phyloP scores from a whole-genome alignment of 2,329 filamentous ascomycete genomes.

The Dactylella cylindrospora region DNA sequence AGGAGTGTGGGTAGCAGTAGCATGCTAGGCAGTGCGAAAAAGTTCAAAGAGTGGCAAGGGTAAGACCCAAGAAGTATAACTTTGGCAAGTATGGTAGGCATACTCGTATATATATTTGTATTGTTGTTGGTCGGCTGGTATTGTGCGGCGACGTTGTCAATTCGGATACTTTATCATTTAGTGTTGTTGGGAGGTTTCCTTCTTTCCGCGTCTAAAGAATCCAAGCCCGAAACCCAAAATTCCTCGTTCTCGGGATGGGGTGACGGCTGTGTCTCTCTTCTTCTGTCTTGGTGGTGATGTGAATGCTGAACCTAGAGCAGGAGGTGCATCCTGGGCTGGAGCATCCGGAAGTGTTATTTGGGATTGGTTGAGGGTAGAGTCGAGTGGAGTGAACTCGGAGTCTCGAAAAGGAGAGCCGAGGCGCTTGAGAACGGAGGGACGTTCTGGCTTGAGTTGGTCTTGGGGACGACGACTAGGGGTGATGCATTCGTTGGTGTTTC shows the following conservation, averaged over 20 bases:
- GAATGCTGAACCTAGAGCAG: constrained; percentile 40
- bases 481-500: constrained; percentile 16
- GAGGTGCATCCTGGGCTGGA: constrained; percentile 14
- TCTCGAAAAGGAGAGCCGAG: constrained; percentile 42
- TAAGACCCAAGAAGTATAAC: constrained; percentile 11
- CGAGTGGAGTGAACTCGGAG: constrained; percentile 36
- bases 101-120: constrained; percentile 34
- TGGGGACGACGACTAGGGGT: constrained; percentile 24
- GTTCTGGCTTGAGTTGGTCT: constrained; percentile 20
- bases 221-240: constrained; percentile 42
- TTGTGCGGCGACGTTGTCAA: constrained; percentile 17
- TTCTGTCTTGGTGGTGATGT: constrained; percentile 38
- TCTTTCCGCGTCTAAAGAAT: constrained; percentile 42
- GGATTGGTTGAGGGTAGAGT: constrained; percentile 31
- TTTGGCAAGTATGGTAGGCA: constrained; percentile 24
- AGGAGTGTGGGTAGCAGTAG: constrained; percentile 37
- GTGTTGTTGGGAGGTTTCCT: constrained; percentile 40
- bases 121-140: constrained; percentile 22
- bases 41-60: constrained; percentile 38
- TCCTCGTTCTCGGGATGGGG: constrained; percentile 36
- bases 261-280: constrained; percentile 26
- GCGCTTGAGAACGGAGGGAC: constrained; percentile 36
- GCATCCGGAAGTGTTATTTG: constrained; percentile 30
- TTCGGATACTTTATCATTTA: constrained; percentile 14
- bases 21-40: constrained; percentile 7